Percentiles rank a stretch among this genome's conserved stretches.
Conservation (phyloP, 805 yeast genomes). For the Pichia rugopelliculosa region DNA sequence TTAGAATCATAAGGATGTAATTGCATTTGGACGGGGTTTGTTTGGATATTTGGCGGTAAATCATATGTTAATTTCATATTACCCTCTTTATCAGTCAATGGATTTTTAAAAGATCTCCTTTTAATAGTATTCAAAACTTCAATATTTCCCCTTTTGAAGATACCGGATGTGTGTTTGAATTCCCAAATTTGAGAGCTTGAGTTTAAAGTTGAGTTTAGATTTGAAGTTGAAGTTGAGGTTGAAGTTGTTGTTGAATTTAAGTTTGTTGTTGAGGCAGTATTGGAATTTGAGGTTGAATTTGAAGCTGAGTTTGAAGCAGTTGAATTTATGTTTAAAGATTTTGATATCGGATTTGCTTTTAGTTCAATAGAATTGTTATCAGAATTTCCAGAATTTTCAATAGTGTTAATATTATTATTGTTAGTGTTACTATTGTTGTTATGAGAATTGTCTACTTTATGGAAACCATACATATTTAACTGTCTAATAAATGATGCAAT, state of each 20-base stretch:
- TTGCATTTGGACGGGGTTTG: neutral
- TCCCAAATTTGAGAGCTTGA: conserved; percentile 52
- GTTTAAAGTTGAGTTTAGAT: conserved; percentile 3
- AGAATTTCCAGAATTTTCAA: neutral
- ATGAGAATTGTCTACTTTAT: conserved; percentile 52
- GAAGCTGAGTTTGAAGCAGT: neutral
- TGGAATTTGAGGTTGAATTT: neutral
- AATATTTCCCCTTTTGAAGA: conserved; percentile 73
- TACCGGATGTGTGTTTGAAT: conserved; percentile 74
- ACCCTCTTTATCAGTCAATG: conserved; percentile 25
- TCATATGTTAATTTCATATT: conserved; percentile 19
- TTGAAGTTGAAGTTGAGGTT: neutral
- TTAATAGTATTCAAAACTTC: conserved; percentile 70
- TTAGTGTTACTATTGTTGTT: conserved; percentile 12
- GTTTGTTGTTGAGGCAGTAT: neutral
- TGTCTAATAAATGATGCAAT: conserved; percentile 75
- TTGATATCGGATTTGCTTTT: conserved; percentile 4
- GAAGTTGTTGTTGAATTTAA: conserved; percentile 4
- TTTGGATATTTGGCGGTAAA: conserved; percentile 2
- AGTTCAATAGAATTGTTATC: neutral
- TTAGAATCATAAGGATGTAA: neutral
- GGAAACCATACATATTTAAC: conserved; percentile 77
- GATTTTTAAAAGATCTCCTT: conserved; percentile 49
- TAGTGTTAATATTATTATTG: neutral
- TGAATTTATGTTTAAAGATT: neutral